Conservation (phyloP, 805 yeast genomes). For the Phaffomyces antillensis region DNA sequence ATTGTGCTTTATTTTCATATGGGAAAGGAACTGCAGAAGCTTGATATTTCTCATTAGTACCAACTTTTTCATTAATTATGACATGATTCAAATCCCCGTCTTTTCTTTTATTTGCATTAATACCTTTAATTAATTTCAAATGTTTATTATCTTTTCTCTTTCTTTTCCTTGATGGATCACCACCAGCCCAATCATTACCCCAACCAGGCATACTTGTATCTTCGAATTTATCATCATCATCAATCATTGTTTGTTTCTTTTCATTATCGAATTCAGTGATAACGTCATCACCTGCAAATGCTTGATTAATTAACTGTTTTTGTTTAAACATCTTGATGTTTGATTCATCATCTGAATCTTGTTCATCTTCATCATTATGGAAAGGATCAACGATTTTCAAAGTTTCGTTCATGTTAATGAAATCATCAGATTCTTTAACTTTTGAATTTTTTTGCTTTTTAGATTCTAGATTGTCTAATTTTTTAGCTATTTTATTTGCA, state of each 20-base stretch:
- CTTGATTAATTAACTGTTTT: constrained; percentile 76
- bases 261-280: constrained; percentile 71
- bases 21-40: constrained; percentile 93
- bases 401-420: constrained; percentile 44
- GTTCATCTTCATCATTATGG: constrained; percentile 25
- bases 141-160: constrained; percentile 17
- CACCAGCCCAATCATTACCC: constrained; percentile 81
- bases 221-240: constrained; percentile 83
- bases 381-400: constrained; percentile 43
- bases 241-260: constrained; percentile 55
- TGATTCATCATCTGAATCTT: constrained; percentile 28
- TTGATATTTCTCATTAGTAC: constrained; percentile 79
- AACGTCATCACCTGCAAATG: constrained; percentile 97
- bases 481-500: constrained; percentile 25
- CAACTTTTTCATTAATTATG: constrained; percentile 83
- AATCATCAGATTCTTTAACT: constrained; percentile 27
- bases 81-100: constrained; percentile 76
- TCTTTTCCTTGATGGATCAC: constrained; percentile 27
- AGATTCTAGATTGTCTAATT: constrained; percentile 15
- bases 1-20: constrained; percentile 87
- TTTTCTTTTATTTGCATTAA: constrained; percentile 61
- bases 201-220: constrained; percentile 92
- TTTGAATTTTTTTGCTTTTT: constrained; percentile 11
- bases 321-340: constrained; percentile 59
- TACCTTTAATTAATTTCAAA: constrained; percentile 69